A percentile compares a stretch with the other conserved stretches of the same genome.
These are phyloP conservation scores for Scheffersomyces lignicola DNA, from an alignment of 1,139 yeast genomes.

Conservation along the genomic window DNA sequence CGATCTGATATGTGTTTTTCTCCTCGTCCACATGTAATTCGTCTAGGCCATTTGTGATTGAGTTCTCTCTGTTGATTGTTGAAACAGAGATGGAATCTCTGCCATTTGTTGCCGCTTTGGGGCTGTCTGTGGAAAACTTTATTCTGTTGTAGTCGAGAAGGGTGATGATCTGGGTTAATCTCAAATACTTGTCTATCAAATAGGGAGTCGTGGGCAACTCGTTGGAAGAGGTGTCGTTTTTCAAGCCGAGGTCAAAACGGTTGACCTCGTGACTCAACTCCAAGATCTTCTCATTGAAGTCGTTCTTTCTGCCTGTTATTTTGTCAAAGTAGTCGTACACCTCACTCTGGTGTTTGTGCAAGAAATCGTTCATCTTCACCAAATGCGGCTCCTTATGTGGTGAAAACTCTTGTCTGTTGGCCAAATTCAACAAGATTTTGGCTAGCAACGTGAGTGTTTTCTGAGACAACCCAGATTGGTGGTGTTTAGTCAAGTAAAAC, in stretches of 20 bases:
- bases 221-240: conserved; percentile 45
- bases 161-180: conserved; percentile 59
- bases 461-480: conserved; percentile 70
- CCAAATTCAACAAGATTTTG: conserved; percentile 77
- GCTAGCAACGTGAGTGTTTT: conserved; percentile 80
- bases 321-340: conserved; percentile 68
- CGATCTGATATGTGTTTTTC: conserved; percentile 48
- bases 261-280: conserved; percentile 59
- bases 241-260: conserved; percentile 49
- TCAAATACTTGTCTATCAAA: conserved; percentile 63
- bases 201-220: conserved; percentile 71
- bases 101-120: conserved; percentile 3
- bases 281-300: conserved; percentile 59
- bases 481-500: conserved; percentile 68
- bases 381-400: conserved; percentile 82
- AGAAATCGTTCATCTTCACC: conserved; percentile 66
- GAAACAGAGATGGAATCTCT: conserved; percentile 5
- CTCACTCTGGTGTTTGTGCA: conserved; percentile 57
- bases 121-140: conserved; percentile 1
- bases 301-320: conserved; percentile 69
- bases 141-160: conserved; percentile 28
- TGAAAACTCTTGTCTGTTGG: conserved; percentile 72
- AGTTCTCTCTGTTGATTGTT: conserved; percentile 4
- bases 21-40: conserved; percentile 15
- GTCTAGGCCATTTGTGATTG: conserved; percentile 8